Base-by-base conservation (phyloP, 495 filamentous ascomycete genomes). In the Beverwykella pulmonaria region DNA sequence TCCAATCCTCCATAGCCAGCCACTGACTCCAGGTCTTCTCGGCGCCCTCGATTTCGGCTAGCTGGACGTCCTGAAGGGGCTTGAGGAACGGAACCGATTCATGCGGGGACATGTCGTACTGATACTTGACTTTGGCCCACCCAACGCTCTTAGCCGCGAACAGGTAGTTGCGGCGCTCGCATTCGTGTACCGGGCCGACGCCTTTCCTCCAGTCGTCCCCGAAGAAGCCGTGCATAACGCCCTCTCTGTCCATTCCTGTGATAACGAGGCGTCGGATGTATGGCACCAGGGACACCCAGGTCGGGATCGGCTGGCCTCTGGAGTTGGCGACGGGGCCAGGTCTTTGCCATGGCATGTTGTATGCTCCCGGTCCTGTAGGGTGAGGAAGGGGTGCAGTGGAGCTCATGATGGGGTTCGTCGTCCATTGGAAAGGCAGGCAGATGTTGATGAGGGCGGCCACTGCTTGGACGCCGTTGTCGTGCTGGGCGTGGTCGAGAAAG, bases 1-100 rank as follows among this genome's bases (percentile, higher is more conserved):
- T 94, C 92, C 92, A 96, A 74, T 96, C 92, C 75, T 96, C 90
- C 91, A 96, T 95, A 9, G 91, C 91, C 32, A 96, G 78, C 90
- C 91, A 95, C 71, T 89, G 85, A 71, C 87, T 90, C 90, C 90
- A 96, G 60, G 80, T 87, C 65, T 82, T 82, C 80, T 98, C 92
- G 0, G 93, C 94, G 14, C 77, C 82, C 63, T 90, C 86, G 67
- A 98, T 93, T 80, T 98, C 94, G 23, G 84, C 83, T 69, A 92
- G 86, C 30, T 86, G 80, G 1, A 90, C 86, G 46, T 86, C 82
- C 72, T 90, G 87, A 30, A 97, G 78, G 27, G 93, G 91, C 68
- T 86, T 86, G 63, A 98, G 76, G 73, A 94, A 98, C 2, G 93
- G 94, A 23, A 96, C 86, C 32, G 84, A 89, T 79, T 98, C 91